Conservation (phyloP, 2,329 filamentous ascomycete species). For the Pseudocercospora pini-densiflorae region DNA sequence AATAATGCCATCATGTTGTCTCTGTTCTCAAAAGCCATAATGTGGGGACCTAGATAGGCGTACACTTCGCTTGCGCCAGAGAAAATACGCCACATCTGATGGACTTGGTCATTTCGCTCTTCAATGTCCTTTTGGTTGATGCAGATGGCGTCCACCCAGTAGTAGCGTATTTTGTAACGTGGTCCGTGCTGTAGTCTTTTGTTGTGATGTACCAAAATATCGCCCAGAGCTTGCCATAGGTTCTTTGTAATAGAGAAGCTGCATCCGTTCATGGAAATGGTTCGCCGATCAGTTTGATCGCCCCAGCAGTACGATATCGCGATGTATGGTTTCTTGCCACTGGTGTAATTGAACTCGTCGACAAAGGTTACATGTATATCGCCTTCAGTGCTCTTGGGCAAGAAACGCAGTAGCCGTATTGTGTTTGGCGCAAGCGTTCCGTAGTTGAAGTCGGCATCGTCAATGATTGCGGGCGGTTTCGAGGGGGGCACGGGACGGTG, state of each 20-base stretch:
- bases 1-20: too few species aligned
- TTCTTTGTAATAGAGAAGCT: neutral
- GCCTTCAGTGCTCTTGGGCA: too few species aligned
- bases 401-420: too few species aligned
- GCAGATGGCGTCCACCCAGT: neutral
- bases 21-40: too few species aligned
- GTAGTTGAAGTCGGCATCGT: neutral
- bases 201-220: neutral
- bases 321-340: too few species aligned
- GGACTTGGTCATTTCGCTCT: neutral
- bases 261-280: neutral
- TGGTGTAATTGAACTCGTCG: too few species aligned
- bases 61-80: neutral
- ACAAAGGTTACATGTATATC: too few species aligned
- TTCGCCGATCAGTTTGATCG: neutral
- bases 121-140: neutral
- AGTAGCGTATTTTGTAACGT: neutral
- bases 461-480: neutral
- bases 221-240: neutral
- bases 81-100: neutral
- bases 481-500: neutral
- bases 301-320: neutral
- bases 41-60: neutral
- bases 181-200: too few species aligned
- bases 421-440: too few species aligned